Conservation (phyloP, 257 asterid genomes). For the Leonotis leonurus region DNA sequence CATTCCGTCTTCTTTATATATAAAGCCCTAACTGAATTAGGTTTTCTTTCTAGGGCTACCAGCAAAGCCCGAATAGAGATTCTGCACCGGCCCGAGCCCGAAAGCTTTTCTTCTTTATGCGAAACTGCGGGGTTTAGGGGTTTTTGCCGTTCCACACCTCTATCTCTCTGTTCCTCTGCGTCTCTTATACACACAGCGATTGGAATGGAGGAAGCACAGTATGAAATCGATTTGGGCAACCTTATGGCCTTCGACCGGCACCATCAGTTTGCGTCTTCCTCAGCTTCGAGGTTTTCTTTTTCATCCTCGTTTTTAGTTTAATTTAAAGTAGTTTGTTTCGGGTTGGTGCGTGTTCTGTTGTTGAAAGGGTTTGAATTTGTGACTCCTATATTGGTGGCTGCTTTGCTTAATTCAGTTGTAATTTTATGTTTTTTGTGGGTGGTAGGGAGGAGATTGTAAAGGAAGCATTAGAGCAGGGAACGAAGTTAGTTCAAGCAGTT, state of each 20-base stretch:
- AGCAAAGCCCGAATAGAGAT: not conserved
- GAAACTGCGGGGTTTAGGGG: not conserved
- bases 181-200: not conserved
- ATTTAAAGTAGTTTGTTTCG: not conserved
- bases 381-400: not conserved
- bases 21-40: not conserved
- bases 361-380: not conserved
- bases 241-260: slow-evolving; percentile 64
- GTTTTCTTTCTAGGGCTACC: slow-evolving; percentile 13
- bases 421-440: not conserved
- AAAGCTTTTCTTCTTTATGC: not conserved
- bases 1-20: not conserved
- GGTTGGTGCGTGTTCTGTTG: too few species aligned
- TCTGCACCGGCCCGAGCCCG: slow-evolving; percentile 21
- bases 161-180: too few species aligned
- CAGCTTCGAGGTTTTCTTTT: slow-evolving; percentile 57
- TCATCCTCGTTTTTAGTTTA: not conserved
- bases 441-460: slow-evolving; percentile 67
- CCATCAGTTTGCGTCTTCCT: slow-evolving; percentile 43
- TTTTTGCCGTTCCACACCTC: not conserved
- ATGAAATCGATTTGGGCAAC: slow-evolving; percentile 65
- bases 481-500: slow-evolving; percentile 74
- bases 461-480: slow-evolving; percentile 58
- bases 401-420: not conserved
- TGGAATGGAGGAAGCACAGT: slow-evolving; percentile 36